Evolutionary conservation across 129 eudicot genomes (phyloP).

Genomic region (Glebionis coronaria): DNA sequence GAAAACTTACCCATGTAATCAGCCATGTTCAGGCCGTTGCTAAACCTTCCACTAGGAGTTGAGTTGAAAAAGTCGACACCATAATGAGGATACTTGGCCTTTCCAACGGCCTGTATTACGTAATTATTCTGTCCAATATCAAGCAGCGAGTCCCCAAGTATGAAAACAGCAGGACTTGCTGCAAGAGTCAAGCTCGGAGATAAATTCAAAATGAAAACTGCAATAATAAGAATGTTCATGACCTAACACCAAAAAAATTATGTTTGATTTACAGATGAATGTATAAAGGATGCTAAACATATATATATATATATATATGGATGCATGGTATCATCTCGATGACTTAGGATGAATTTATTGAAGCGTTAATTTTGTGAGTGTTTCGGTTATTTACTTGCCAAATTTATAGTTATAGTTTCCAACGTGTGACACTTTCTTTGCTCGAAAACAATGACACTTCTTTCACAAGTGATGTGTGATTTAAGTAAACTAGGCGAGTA

Average conservation of each 20-base stretch:
- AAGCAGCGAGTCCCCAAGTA: slow-evolving; percentile 27
- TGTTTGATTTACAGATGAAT: neutral
- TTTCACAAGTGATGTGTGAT: neutral
- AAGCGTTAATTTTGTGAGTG: slow-evolving; percentile 9
- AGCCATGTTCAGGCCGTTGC: slow-evolving; percentile 30
- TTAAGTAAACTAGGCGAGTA: too few species aligned
- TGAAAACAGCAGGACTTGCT: slow-evolving; percentile 18
- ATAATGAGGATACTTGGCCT: slow-evolving; percentile 28
- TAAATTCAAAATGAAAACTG: neutral
- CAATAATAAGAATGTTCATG: slow-evolving; percentile 9
- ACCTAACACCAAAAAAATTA: neutral
- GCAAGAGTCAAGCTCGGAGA: slow-evolving; percentile 8
- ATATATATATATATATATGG: neutral
- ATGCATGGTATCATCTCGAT: neutral
- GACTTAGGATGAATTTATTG: slow-evolving; percentile 6
- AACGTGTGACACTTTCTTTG: slow-evolving; percentile 4
- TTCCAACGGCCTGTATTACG: slow-evolving; percentile 9
- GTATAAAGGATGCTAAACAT: neutral
- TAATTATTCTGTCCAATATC: slow-evolving; percentile 28
- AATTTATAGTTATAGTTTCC: neutral
- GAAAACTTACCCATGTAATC: slow-evolving; percentile 23
- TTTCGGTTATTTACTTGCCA: slow-evolving; percentile 9
- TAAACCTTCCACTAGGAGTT: slow-evolving; percentile 33
- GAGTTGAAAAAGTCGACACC: slow-evolving; percentile 33
- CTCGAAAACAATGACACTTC: neutral